Base-by-base conservation (phyloP, 805 yeast genomes). In the Yarrowia alimentaria region DNA sequence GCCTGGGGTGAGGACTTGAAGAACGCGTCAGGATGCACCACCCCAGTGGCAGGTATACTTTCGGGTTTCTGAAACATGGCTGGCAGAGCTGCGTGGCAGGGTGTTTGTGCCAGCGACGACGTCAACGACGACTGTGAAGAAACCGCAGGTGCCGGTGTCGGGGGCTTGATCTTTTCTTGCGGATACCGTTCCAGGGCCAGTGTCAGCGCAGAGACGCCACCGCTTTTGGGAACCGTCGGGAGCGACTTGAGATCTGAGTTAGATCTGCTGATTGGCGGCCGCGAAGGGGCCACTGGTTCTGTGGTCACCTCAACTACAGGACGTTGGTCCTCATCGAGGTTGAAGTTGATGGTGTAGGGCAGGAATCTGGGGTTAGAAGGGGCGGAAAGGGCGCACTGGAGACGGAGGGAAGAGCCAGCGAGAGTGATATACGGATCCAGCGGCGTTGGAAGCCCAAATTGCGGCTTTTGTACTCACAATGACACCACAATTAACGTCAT, bases 261-360 rank as follows among this genome's bases (percentile, higher is more conserved):
- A 28, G 47, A 40, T 7, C 47, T 32, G 14, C 47, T 40, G 32
- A 40, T 40, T 6, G 47, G 47, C 4, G 47, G 47, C 4, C 47
- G 33, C 9, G 47, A 40, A 8, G 47, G 47, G 19, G 47, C 47
- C 47, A 40, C 47, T 6, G 47, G 47, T 12, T 40, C 47, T 5
- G 47, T 40, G 19, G 33, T 26, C 33, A 40, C 33, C 25, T 40
- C 47, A 24, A 40, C 47, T 25, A 26, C 28, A 18, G 47, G 47
- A 7, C 33, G 47, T 40, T 40, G 47, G 11, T 33, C 47, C 47
- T 35, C 42, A n/a, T 47, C 59, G 21, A 45, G 30, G 17, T 56
- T 60, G 29, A 64, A 62, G 20, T 56, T 55, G 18, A 64, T 58
- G 22, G 68, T 61, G 37, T 56, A 60, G 11, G 68, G 68, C 21